Percentiles rank a stretch among this genome's conserved stretches.
phyloP scores from a whole-genome alignment of 2,329 filamentous ascomycete genomes.

The Diaporthe australafricana region DNA sequence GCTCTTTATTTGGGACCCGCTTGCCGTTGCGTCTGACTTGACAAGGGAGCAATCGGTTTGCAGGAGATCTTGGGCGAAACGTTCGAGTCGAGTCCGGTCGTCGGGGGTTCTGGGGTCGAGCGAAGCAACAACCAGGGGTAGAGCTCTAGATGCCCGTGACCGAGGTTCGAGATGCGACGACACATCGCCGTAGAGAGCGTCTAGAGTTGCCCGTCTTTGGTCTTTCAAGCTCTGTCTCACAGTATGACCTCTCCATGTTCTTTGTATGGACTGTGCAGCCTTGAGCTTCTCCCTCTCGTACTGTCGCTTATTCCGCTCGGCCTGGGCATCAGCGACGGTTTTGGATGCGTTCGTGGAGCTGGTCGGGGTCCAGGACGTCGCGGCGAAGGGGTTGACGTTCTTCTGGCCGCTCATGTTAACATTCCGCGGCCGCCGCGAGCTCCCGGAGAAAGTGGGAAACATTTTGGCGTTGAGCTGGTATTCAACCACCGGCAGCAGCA shows the following conservation, averaged over 20 bases:
- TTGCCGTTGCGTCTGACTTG: slow-evolving; percentile 44
- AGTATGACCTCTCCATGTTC: slow-evolving; percentile 82
- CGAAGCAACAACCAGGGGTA: slow-evolving; percentile 62
- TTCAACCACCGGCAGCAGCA: slow-evolving; percentile 10
- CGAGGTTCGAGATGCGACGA: slow-evolving; percentile 45
- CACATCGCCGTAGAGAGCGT: slow-evolving; percentile 63
- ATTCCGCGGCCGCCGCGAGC: slow-evolving; percentile 85
- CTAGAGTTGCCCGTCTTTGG: slow-evolving; percentile 71
- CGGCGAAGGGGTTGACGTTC: slow-evolving; percentile 81
- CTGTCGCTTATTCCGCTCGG: slow-evolving; percentile 84
- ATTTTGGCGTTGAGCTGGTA: slow-evolving; percentile 59
- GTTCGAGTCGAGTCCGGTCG: slow-evolving; percentile 61
- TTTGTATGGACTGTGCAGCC: slow-evolving; percentile 80
- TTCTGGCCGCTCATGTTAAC: slow-evolving; percentile 90
- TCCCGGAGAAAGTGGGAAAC: slow-evolving; percentile 94
- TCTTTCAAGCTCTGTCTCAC: slow-evolving; percentile 69
- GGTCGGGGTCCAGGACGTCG: slow-evolving; percentile 67
- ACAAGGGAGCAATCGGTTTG: slow-evolving; percentile 51
- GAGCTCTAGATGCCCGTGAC: slow-evolving; percentile 53
- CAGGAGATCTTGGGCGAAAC: slow-evolving; percentile 58
- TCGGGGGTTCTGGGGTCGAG: slow-evolving; percentile 57
- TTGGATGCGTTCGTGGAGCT: slow-evolving; percentile 75
- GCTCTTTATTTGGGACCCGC: slow-evolving; percentile 46
- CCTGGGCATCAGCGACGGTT: slow-evolving; percentile 86
- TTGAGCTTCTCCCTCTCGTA: slow-evolving; percentile 82